These are phyloP conservation scores for Rhizopus stolonifer DNA, from an alignment of 371 early-diverging fungal genomes.

Conservation along the genomic window DNA sequence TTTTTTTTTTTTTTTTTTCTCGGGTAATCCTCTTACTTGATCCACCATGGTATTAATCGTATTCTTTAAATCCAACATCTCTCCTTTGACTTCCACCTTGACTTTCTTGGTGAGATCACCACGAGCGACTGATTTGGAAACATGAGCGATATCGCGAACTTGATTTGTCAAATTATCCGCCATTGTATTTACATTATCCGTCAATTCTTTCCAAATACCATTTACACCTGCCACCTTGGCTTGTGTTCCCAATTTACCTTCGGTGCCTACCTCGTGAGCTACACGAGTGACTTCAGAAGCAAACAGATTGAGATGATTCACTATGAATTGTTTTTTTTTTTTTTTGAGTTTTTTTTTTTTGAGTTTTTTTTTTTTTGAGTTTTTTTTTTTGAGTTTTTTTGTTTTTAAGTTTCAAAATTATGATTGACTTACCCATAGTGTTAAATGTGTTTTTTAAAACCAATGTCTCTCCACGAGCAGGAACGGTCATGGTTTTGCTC, in stretches of 20 bases:
- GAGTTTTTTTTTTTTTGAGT: too few species aligned
- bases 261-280: slow-evolving; percentile 55
- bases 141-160: slow-evolving; percentile 59
- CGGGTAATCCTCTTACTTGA: too few species aligned
- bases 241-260: slow-evolving; percentile 49
- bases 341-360: too few species aligned
- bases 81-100: slow-evolving; percentile 57
- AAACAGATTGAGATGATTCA: slow-evolving; percentile 49
- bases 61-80: slow-evolving; percentile 62
- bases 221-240: slow-evolving; percentile 52
- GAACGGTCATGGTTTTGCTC: slow-evolving; percentile 54
- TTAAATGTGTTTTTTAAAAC: slow-evolving; percentile 71
- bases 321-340: too few species aligned
- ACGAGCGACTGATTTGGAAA: slow-evolving; percentile 55
- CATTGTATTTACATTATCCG: slow-evolving; percentile 64
- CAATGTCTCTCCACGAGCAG: slow-evolving; percentile 60
- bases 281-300: slow-evolving; percentile 57
- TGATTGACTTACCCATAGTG: slow-evolving; percentile 77
- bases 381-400: too few species aligned
- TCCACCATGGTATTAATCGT: slow-evolving; percentile 69
- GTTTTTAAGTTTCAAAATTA: too few species aligned
- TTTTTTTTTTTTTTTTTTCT: too few species aligned
- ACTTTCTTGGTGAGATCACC: slow-evolving; percentile 60
- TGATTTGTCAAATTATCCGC: slow-evolving; percentile 57
- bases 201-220: slow-evolving; percentile 68